Base-by-base conservation (phyloP, 1,284 basidiomycete genomes). In the Albatrellus sp. region DNA sequence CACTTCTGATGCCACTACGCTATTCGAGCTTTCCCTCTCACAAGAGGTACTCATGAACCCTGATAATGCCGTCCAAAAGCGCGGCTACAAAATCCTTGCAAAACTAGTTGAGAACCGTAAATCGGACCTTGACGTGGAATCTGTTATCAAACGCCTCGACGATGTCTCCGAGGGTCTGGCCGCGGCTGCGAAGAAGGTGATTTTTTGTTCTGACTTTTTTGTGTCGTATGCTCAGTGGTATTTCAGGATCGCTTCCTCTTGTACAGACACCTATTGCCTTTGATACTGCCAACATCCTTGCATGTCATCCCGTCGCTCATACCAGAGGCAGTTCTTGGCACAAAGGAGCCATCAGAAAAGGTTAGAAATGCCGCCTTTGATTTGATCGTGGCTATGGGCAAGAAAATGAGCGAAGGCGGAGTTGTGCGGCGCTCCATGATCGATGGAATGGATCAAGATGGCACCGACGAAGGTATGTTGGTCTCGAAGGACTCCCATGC, bases 291-390 rank as follows among this genome's bases (percentile, higher is more conserved):
- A 1, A 74, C 79, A 13, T 73, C 83, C 28, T 66, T 98, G 48
- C 88, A 97, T 56, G 65, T 93, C 42, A 79, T 99, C 40, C 88
- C 91, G 2, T 80, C 83, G 2, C 68, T 98, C 42, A 85, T 98
- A 41, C 90, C 94, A 1, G 96, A 99, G 66, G 91, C 90, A 12
- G 87, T 98, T 3, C 68, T 99, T n/a, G 93, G 90, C 1, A 98
- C 93, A 24, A 99, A 98, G 61, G 96, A 98, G 61, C 89, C 92
- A 7, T 97, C 96, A 32, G 91, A 94, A 60, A 90, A 90, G 55
- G 85, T 91, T 0, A 76, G 96, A 41, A 75, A 75, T 48, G 88
- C 84, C 8, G 93, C 93, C 1, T 99, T 94, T 59, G 90, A 93
- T 33, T 65, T 97, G 40, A 75, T 98, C 38, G 79, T 98, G 2